A percentile compares a stretch with the other conserved stretches of the same genome.
Conservation (phyloP, 2,329 filamentous ascomycete species). For the Fusarium nurragi region DNA sequence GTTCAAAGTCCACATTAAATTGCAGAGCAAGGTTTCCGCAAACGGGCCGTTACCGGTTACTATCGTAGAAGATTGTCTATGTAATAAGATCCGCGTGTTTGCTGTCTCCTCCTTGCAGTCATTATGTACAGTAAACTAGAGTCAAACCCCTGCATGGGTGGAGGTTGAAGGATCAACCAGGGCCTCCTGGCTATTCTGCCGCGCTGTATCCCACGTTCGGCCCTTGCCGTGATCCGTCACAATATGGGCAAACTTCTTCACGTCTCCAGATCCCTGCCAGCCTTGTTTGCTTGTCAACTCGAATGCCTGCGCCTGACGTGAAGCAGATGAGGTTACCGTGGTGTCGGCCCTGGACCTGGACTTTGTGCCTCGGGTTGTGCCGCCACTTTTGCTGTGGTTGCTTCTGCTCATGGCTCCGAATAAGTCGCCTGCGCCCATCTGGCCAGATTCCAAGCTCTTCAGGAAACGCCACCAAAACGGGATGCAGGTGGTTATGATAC, state of each 20-base stretch:
- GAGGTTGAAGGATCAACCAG: slow-evolving; percentile 7
- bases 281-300: slow-evolving; percentile 7
- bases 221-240: slow-evolving; percentile 3
- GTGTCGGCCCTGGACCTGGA: background rate
- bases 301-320: background rate
- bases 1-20: background rate
- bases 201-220: slow-evolving; percentile 6
- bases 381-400: slow-evolving; percentile 10
- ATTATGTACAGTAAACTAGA: background rate
- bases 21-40: background rate
- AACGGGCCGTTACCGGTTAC: background rate
- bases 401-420: slow-evolving; percentile 4
- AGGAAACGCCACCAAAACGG: slow-evolving; percentile 22
- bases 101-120: background rate
- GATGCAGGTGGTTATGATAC: slow-evolving; percentile 11
- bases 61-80: background rate
- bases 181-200: slow-evolving; percentile 23
- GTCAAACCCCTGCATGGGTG: background rate
- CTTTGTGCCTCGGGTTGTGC: background rate
- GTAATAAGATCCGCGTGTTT: background rate
- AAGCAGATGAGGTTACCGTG: slow-evolving; percentile 1
- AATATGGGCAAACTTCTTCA: slow-evolving; percentile 9
- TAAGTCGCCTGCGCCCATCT: slow-evolving; percentile 11
- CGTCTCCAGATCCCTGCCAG: background rate
- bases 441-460: slow-evolving; percentile 9